These are phyloP conservation scores for Naganishia antarctica DNA, from an alignment of 768 basidiomycete species.

Conservation along the genomic window DNA sequence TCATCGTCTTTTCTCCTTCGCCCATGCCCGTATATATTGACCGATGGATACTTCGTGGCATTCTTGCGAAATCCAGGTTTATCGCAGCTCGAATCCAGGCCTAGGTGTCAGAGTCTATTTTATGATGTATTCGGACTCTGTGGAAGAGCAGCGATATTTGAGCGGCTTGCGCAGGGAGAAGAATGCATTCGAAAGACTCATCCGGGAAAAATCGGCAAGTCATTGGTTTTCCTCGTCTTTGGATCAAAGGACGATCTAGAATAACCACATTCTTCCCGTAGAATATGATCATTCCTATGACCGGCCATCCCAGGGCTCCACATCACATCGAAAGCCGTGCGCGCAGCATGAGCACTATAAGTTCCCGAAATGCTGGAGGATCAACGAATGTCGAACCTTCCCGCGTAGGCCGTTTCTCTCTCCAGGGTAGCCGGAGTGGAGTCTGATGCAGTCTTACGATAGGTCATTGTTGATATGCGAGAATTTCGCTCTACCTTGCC, in stretches of 20 bases:
- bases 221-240: not conserved
- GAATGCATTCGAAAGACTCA: constrained; percentile 84
- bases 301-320: constrained; percentile 49
- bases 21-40: no score
- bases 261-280: constrained; percentile 42
- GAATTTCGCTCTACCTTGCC: constrained; percentile 93
- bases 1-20: not conserved
- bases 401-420: constrained; percentile 41
- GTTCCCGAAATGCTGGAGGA: constrained; percentile 70
- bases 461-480: constrained; percentile 95
- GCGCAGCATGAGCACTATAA: constrained; percentile 55
- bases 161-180: constrained; percentile 84
- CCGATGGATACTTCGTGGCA: no score
- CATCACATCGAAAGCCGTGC: constrained; percentile 56
- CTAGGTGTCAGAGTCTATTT: constrained; percentile 85
- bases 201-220: constrained; percentile 83
- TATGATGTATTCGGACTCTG: constrained; percentile 86
- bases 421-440: no score
- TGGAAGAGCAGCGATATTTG: constrained; percentile 93
- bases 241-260: not conserved
- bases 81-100: constrained; percentile 75
- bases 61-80: constrained; percentile 57
- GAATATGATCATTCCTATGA: constrained; percentile 84
- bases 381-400: constrained; percentile 61
- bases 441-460: not conserved